Percentiles rank a stretch among this genome's conserved stretches.
phyloP scores from a whole-genome alignment of 2,329 filamentous ascomycete genomes.

The Aureobasidium pullulans region DNA sequence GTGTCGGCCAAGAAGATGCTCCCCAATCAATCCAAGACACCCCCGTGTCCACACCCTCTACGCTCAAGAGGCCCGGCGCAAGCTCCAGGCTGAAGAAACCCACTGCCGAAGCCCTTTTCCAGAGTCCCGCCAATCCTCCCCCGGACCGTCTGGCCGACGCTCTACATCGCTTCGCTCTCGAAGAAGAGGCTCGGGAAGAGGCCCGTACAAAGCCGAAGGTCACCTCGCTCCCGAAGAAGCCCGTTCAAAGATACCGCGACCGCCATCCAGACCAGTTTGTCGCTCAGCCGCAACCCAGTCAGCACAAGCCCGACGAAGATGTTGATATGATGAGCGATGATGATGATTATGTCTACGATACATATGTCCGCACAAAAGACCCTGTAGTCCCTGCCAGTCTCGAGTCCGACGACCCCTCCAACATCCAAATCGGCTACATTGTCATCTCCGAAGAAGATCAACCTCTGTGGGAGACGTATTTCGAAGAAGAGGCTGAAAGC shows the following conservation, averaged over 20 bases:
- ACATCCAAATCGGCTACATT: conserved; percentile 36
- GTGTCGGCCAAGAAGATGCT: neutral
- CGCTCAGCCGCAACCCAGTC: neutral
- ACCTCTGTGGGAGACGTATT: conserved; percentile 51
- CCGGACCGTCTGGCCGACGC: conserved; percentile 15
- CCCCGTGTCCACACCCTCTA: neutral
- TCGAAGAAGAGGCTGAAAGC: conserved; percentile 43
- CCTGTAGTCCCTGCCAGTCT: conserved; percentile 13
- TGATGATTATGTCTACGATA: conserved; percentile 56
- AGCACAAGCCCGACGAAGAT: conserved; percentile 23
- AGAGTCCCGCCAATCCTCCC: conserved; percentile 16
- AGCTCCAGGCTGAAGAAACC: conserved; percentile 6
- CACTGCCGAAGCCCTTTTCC: conserved; percentile 11
- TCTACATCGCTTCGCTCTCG: conserved; percentile 14
- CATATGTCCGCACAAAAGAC: conserved; percentile 44
- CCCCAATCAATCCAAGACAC: neutral
- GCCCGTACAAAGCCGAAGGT: conserved; percentile 22
- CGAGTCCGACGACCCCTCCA: conserved; percentile 17
- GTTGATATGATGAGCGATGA: conserved; percentile 38
- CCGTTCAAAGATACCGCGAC: conserved; percentile 28
- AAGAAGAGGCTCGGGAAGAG: conserved; percentile 16
- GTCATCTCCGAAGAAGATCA: conserved; percentile 46
- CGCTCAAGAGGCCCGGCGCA: conserved; percentile 16
- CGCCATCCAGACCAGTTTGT: conserved; percentile 22
- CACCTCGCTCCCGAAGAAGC: conserved; percentile 27